Base-by-base conservation (phyloP, 768 basidiomycete genomes). In the Phaffia australis region DNA sequence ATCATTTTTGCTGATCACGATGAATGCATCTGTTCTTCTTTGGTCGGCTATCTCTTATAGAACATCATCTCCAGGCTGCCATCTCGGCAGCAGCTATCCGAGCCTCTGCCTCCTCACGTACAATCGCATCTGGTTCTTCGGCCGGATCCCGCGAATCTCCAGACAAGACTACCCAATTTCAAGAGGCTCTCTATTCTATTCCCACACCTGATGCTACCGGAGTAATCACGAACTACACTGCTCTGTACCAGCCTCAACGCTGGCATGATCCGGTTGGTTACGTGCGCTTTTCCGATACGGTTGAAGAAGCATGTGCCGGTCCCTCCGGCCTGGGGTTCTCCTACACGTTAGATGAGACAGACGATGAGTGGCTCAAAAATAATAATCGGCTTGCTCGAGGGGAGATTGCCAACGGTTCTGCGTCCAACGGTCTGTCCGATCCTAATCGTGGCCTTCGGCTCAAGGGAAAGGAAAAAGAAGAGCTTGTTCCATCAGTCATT, bases 321-420 rank as follows among this genome's bases (percentile, higher is more conserved):
- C 50, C 56, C 2, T 63, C 58, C 18, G 67, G 67, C 2, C 56
- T 69, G 23, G 87, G 87, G 0, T 87, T 87, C 77, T 84, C 85
- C 1, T 97, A 98, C 74, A 88, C 84, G 70, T 88, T 97, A 87
- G 94, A 99, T 72, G 95, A 98, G 76, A 85, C 87, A 21, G 94
- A 98, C 78, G 85, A 87, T 72, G 87, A 87, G 70, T 99, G 94
- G 94, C 82, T 99, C 42, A 87, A 88, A 71, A 87, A 84, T 77
- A 90, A 89, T 73, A 95, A 97, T 72, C 61, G 63, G 11, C 42
- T 64, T 16, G 67, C 67, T 64, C 71, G 86, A 86, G 73, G 83
- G 3, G 35, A 63, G 29, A 57, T 61, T 23, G 30, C 61, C 51
- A 66, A 65, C 35, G 66, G 49, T 48, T 55, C 1, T 81, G 86